Evolutionary conservation across 306 rosid genomes (phyloP).

Genomic region (Arachis hypogaea): DNA sequence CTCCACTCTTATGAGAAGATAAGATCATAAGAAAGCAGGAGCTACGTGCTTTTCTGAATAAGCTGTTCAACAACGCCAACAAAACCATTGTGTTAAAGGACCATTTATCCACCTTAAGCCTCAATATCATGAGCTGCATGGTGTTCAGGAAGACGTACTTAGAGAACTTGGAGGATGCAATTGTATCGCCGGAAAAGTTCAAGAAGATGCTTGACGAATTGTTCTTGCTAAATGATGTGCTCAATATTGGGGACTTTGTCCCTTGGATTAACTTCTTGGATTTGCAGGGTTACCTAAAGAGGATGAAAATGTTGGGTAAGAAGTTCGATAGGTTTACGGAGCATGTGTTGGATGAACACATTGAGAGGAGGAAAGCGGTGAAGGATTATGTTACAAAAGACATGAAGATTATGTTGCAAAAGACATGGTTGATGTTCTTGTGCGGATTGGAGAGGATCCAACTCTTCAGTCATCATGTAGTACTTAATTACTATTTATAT

Average conservation of each 20-base stretch:
- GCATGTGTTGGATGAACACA: constrained; percentile 60
- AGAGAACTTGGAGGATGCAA: constrained; percentile 32
- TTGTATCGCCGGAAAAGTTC: constrained; percentile 61
- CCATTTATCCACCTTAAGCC: constrained; percentile 49
- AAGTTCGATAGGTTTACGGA: constrained; percentile 64
- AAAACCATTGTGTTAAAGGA: constrained; percentile 34
- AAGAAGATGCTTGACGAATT: constrained; percentile 72
- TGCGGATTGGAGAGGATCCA: too few species aligned
- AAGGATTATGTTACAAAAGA: constrained; percentile 50
- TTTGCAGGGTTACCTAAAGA: constrained; percentile 67
- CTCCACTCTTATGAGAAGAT: constrained; percentile 62
- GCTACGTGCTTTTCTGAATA: constrained; percentile 29
- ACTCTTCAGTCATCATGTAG: too few species aligned
- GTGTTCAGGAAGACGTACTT: constrained; percentile 70
- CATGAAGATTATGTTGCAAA: constrained; percentile 55
- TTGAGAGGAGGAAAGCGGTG: constrained; percentile 22
- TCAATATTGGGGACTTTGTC: constrained; percentile 65
- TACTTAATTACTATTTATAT: too few species aligned
- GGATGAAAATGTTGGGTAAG: constrained; percentile 68
- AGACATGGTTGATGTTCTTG: constrained; percentile 62
- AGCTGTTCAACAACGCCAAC: constrained; percentile 31
- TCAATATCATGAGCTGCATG: constrained; percentile 73
- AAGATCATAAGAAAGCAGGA: constrained; percentile 41
- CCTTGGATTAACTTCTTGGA: constrained; percentile 71
- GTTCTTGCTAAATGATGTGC: constrained; percentile 59